Evolutionary conservation across 2,329 filamentous ascomycete genomes (phyloP).

Genomic region (Cryphonectria naterciae): DNA sequence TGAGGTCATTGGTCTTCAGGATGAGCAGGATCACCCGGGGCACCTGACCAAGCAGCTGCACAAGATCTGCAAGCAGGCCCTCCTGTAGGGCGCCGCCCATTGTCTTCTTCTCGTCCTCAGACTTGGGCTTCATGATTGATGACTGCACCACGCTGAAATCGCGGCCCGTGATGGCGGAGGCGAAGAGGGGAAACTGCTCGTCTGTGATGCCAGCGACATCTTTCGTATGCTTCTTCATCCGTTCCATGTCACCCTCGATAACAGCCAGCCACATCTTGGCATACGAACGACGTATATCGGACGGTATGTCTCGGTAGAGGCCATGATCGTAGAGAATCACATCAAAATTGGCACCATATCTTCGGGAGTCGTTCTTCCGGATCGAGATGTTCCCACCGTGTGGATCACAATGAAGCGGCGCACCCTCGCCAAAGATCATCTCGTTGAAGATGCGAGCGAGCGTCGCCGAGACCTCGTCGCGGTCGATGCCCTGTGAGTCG

Average conservation of each 20-base stretch:
- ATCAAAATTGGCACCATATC: slow-evolving; percentile 78
- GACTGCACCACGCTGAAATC: slow-evolving; percentile 79
- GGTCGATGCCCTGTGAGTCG: slow-evolving; percentile 83
- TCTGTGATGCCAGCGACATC: slow-evolving; percentile 89
- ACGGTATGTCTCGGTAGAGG: slow-evolving; percentile 89
- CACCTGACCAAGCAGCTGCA: slow-evolving; percentile 85
- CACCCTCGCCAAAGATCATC: slow-evolving; percentile 93
- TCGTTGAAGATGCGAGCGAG: slow-evolving; percentile 95
- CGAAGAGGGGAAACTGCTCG: slow-evolving; percentile 91
- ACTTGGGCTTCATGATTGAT: slow-evolving; percentile 62
- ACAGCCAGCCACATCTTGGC: slow-evolving; percentile 98
- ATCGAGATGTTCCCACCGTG: slow-evolving; percentile 97
- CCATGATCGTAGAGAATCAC: slow-evolving; percentile 97
- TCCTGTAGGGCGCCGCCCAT: slow-evolving; percentile 85
- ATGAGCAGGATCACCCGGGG: slow-evolving; percentile 93
- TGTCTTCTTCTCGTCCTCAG: slow-evolving; percentile 78
- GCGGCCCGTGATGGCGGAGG: slow-evolving; percentile 91
- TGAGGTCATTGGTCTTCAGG: slow-evolving; percentile 96
- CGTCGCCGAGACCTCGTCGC: slow-evolving; percentile 92
- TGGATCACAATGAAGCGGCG: slow-evolving; percentile 93
- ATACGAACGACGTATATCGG: slow-evolving; percentile 78
- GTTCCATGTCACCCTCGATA: slow-evolving; percentile 81
- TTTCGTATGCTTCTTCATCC: slow-evolving; percentile 86
- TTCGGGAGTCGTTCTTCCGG: slow-evolving; percentile 68
- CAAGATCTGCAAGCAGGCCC: slow-evolving; percentile 84